phyloP scores from a whole-genome alignment of 2,329 filamentous ascomycete genomes.

The Aspergillus thermomutatus region DNA sequence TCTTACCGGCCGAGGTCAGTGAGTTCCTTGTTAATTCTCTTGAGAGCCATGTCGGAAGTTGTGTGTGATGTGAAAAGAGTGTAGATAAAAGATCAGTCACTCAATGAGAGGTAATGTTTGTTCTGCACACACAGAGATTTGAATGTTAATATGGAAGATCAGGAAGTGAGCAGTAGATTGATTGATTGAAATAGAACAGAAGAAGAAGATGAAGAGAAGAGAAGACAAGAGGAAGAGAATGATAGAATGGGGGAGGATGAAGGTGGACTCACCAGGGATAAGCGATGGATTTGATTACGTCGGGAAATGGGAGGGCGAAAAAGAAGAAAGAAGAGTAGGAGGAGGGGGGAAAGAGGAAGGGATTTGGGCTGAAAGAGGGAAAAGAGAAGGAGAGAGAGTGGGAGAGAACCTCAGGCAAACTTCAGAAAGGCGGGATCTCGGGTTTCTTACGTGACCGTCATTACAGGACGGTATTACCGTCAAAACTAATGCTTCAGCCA shows the following conservation, averaged over 20 bases:
- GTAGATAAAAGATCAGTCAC: conserved; percentile 1
- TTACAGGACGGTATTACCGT: neutral
- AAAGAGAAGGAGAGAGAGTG: conserved; percentile 5
- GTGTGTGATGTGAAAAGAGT: conserved; percentile 14
- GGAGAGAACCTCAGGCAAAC: conserved; percentile 1
- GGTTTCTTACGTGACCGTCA: neutral
- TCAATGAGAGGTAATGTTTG: conserved; percentile 12
- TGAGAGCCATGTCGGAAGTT: conserved; percentile 45
- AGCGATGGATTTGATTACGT: conserved; percentile 16
- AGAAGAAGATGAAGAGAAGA: conserved; percentile 5
- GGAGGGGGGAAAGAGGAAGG: conserved; percentile 16
- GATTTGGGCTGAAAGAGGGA: conserved; percentile 16
- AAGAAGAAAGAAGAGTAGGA: conserved; percentile 25
- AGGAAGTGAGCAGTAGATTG: neutral
- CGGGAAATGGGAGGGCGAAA: conserved; percentile 34
- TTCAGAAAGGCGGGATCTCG: neutral
- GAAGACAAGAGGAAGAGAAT: conserved; percentile 10
- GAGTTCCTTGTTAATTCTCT: conserved; percentile 54
- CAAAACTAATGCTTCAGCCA: neutral
- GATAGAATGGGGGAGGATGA: conserved; percentile 5
- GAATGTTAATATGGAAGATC: conserved; percentile 4
- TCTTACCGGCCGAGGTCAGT: conserved; percentile 51
- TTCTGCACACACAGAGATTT: conserved; percentile 14
- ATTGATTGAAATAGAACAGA: neutral
- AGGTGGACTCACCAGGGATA: conserved; percentile 10